Evolutionary conservation across 2,329 filamentous ascomycete species (phyloP), one percentile per base, ranked within the genome.

Genomic region (Aspergillus novofumigatus): DNA sequence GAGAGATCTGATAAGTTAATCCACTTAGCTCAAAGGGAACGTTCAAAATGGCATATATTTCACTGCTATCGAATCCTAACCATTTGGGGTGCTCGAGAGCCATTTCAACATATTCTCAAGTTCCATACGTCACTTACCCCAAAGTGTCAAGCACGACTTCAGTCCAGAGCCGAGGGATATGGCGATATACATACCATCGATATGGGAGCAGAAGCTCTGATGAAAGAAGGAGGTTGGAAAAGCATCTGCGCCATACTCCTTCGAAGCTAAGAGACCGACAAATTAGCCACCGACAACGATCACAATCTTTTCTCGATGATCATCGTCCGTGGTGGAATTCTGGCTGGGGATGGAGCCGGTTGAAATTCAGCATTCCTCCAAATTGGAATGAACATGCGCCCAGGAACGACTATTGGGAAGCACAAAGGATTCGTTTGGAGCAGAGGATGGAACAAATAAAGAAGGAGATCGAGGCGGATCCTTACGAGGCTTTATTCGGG

Each of bases 401-500:
- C 14, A 44, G 56, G 4, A 59, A 55, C 20, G 56, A 58, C 9
- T 58, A 62, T 44, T 68, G 65, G 63, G 59, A 69, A 23, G 54
- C 59, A 3, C 63, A 69, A 42, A 58, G 55, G 26, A 53, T 59
- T 14, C 66, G 62, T 11, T 58, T 65, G 25, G 62, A 68, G 10
- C 56, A 61, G 11, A 67, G 75, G 65, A 74, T 77, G 59, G 67
- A 73, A 17, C 62, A 69, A 49, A 64, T 77, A 49, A 71, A 69
- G 62, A 71, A 64, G 42, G 62, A 64, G 17, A 65, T 77, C 21
- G 69, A 75, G 41, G 61, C 59, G 17, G 74, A 78, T 62, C 75
- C 77, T 5, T 76, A 74, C 57, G 62, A 62, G n/a, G 71, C 70
- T 29, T 48, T 78, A 3, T 78, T 78, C 60, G 75, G 75, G 14